Base-by-base conservation (phyloP, 1,284 basidiomycete genomes). In the Hortiboletus rubellus region DNA sequence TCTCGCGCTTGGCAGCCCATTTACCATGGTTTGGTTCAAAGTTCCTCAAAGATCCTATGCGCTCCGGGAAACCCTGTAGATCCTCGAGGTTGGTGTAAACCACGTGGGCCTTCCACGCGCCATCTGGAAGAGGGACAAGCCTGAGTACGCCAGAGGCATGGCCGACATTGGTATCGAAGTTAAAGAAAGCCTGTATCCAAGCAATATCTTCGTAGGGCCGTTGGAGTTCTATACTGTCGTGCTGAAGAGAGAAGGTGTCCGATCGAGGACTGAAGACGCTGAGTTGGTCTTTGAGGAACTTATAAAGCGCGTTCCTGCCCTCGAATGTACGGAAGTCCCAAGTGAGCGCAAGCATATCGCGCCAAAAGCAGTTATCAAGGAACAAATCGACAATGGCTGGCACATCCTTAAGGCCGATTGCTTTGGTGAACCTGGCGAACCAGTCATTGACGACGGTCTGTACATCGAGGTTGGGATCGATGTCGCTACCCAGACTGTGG, bases 281-380 rank as follows among this genome's bases (percentile, higher is more conserved):
- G 43, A 85, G 76, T 38, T 77, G 74, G 54, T 80, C 78, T 31
- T 60, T 18, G 33, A 84, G 74, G 66, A 84, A 79, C 48, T 69
- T 66, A 34, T 59, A 63, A 53, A 86, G 79, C 22, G 67, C 65
- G 3, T 61, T 45, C 33, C 52, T 63, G 31, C 79, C 79, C 52
- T 79, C 75, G 67, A 87, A 83, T 5, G 84, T 85, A 47, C 84
- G 82, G 62, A 86, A 82, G 60, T 83, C 78, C 82, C 83, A 86
- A 15, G 85, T 85, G 50, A 87, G 72, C 2, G 82, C 75, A 51
- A 86, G 78, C 60, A 81, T 76, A 65, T 87, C 85, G 33, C 84
- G 77, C 83, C 84, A 87, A 67, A 78, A 79, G 17, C 74, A 74
- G 54, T 77, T 76, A 9, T 76, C 73, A n/a, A 76, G 60, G 53